Base-by-base conservation (phyloP, 2,329 filamentous ascomycete genomes). In the Sarocladium brachiariae region DNA sequence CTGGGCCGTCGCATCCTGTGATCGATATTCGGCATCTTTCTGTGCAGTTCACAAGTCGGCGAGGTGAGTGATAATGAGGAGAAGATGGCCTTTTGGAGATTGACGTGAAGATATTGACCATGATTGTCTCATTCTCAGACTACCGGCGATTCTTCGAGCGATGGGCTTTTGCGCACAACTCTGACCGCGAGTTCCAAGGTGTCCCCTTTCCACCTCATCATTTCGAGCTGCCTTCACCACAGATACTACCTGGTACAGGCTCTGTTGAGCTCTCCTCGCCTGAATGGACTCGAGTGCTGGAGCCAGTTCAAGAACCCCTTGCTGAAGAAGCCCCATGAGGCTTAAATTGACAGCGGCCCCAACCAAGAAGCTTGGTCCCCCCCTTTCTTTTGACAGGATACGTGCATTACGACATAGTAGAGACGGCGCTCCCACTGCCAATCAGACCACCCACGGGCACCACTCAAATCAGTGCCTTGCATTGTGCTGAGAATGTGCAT, bases 1-100 rank as follows among this genome's bases (percentile, higher is more conserved):
- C 43, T 6, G 43, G 25, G 4, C 24, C 57, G 16, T 55, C 56
- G 14, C 54, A 59, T 52, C 35, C 55, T 48, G 37, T 61, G 3
- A 57, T 70, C 14, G 72, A 75, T 52, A 72, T 77, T 46, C 68
- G 71, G 46, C 73, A 76, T 58, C 63, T 77, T 24, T 70, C 70
- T 5, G 69, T 77, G 38, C 74, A 77, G 50, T 77, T 77, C 55
- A 75, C 69, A 37, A 66, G 70, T 38, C 64, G 69, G 24, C 68
- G 72, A 56, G 74, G 74, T 76, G 62, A 60, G 63, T 51, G 14
- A 45, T 51, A 52, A n/a, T 37, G 25, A 54, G n/a, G 50, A 31
- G 25, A 37, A 52, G 49, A 35, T 2, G 21, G n/a, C n/a, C 31
- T 11, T 41, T 16, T 41, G n/a, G n/a, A n/a, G n/a, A n/a, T n/a